Evolutionary conservation across 176 grass and related monocot species (phyloP).

Genomic region (Aegilops longissima): DNA sequence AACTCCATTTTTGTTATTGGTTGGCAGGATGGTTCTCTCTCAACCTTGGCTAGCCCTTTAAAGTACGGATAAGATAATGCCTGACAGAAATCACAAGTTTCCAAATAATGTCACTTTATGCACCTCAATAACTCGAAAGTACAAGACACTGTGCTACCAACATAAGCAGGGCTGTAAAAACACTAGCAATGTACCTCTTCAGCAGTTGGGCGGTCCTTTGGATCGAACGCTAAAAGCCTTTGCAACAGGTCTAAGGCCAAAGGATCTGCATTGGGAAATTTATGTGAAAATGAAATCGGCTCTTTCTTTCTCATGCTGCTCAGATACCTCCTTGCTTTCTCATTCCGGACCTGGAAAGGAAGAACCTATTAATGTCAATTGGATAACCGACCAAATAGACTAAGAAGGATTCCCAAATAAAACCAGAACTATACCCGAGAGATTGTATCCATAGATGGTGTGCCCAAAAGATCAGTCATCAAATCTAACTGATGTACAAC

Average conservation of each 20-base stretch:
- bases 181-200: slow-evolving; percentile 59
- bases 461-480: slow-evolving; percentile 98
- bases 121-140: not conserved
- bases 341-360: slow-evolving; percentile 77
- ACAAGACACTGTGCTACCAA: not conserved
- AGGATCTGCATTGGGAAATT: slow-evolving; percentile 88
- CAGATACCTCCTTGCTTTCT: slow-evolving; percentile 96
- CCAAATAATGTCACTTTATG: slow-evolving; percentile 20
- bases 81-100: slow-evolving; percentile 38
- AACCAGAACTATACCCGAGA: slow-evolving; percentile 65
- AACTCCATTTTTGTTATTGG: slow-evolving; percentile 99
- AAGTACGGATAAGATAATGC: slow-evolving; percentile 92
- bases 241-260: slow-evolving; percentile 81
- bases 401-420: not conserved
- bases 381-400: slow-evolving; percentile 8
- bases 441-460: slow-evolving; percentile 90
- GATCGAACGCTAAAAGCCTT: slow-evolving; percentile 94
- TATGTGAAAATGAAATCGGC: slow-evolving; percentile 74
- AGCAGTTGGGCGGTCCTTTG: slow-evolving; percentile 89
- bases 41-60: slow-evolving; percentile 82
- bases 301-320: slow-evolving; percentile 97
- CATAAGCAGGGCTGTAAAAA: not conserved
- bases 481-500: slow-evolving; percentile 99
- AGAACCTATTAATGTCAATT: slow-evolving; percentile 17
- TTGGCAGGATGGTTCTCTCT: slow-evolving; percentile 94